phyloP scores from a whole-genome alignment of 176 grass and related monocot species.

The Eremochloa ophiuroides region DNA sequence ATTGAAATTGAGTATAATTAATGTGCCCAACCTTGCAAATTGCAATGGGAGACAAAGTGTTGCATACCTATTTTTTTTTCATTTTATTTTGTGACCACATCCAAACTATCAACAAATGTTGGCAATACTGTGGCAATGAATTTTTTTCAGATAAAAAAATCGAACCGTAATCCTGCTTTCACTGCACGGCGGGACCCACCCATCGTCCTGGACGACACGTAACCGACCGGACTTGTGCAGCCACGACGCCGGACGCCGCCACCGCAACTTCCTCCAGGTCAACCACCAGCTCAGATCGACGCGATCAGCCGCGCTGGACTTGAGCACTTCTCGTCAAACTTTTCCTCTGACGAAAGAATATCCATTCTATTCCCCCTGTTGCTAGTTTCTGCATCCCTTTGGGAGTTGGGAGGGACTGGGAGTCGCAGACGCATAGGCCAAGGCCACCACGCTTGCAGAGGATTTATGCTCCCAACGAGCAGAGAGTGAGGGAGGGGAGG shows the following conservation, averaged over 20 bases:
- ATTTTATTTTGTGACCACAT: too few relatives aligned
- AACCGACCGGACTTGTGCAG: neutral
- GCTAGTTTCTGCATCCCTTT: neutral
- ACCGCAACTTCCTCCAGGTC: neutral
- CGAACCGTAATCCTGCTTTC: neutral
- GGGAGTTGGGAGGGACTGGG: neutral
- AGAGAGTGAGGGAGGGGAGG: neutral
- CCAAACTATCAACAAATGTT: too few relatives aligned
- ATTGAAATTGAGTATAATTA: too few relatives aligned
- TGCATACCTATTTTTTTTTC: too few relatives aligned
- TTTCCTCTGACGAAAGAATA: neutral
- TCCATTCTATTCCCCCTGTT: neutral
- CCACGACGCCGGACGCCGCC: neutral
- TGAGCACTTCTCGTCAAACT: conserved; percentile 2
- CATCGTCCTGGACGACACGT: neutral
- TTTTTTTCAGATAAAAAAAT: too few relatives aligned
- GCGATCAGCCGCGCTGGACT: neutral
- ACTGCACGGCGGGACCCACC: too few relatives aligned
- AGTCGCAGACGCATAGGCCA: too few relatives aligned
- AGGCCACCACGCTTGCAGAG: neutral
- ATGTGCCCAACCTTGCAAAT: too few relatives aligned
- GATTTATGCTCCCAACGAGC: conserved; percentile 20
- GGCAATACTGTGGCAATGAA: too few relatives aligned
- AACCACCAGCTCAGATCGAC: neutral
- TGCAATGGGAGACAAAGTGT: too few relatives aligned